Evolutionary conservation across 345 rosid genomes (phyloP).

Genomic region (Citrus sp.): DNA sequence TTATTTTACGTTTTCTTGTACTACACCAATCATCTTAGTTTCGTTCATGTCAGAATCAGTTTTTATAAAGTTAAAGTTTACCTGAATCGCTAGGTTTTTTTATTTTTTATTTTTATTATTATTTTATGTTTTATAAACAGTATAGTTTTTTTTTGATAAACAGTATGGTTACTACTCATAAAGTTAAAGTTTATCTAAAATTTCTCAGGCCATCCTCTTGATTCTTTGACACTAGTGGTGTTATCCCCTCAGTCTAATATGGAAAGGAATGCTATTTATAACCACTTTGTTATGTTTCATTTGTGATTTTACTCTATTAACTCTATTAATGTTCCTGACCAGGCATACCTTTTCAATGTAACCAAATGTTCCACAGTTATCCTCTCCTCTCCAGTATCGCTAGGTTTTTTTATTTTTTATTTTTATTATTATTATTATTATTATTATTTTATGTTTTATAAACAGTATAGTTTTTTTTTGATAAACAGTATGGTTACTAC

Average conservation of each 20-base stretch:
- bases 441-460: too few species aligned
- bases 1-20: neutral
- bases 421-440: too few species aligned
- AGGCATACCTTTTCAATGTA: neutral
- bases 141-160: too few species aligned
- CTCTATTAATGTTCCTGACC: conserved; percentile 1
- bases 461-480: too few species aligned
- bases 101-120: too few species aligned
- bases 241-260: neutral
- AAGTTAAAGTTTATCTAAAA: too few species aligned
- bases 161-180: too few species aligned
- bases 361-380: neutral
- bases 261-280: neutral
- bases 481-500: too few species aligned
- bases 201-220: neutral
- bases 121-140: too few species aligned
- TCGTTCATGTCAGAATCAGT: neutral
- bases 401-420: too few species aligned
- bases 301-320: neutral
- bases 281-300: neutral
- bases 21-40: neutral
- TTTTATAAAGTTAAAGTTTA: too few species aligned
- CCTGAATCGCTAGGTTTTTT: too few species aligned
- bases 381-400: neutral
- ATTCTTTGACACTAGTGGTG: neutral